Percentiles rank a stretch among this genome's conserved stretches.
phyloP scores from a whole-genome alignment of 257 asterid species.

The Eustoma russellianum region DNA sequence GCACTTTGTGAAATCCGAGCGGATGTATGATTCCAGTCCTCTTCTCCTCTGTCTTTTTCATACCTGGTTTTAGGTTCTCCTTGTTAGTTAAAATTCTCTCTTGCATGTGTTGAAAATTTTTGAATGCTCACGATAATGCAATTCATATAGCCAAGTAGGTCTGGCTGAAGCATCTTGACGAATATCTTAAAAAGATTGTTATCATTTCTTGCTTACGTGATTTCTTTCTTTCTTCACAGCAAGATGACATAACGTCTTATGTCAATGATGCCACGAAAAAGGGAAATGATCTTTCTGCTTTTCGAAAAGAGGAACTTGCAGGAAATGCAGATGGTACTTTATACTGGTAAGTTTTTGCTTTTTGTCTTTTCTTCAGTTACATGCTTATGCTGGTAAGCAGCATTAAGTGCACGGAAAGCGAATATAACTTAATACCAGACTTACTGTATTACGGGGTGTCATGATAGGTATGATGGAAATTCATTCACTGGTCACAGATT shows the following conservation, averaged over 20 bases:
- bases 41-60: background rate
- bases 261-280: slow-evolving; percentile 43
- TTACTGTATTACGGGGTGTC: slow-evolving; percentile 8
- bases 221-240: slow-evolving; percentile 35
- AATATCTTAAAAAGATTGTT: background rate
- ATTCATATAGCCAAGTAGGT: too few species aligned
- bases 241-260: slow-evolving; percentile 51
- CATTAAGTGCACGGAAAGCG: slow-evolving; percentile 5
- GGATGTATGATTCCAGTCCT: slow-evolving; percentile 41
- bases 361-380: too few species aligned
- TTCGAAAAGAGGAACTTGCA: slow-evolving; percentile 62
- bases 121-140: too few species aligned
- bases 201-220: background rate
- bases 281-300: slow-evolving; percentile 38
- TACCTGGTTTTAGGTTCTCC: background rate
- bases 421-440: slow-evolving; percentile 3
- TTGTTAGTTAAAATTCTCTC: background rate
- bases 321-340: slow-evolving; percentile 49
- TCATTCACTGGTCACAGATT: slow-evolving; percentile 63
- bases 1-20: slow-evolving; percentile 92
- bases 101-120: too few species aligned
- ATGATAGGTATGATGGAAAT: slow-evolving; percentile 73
- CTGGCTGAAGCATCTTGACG: too few species aligned
- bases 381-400: slow-evolving; percentile 47
- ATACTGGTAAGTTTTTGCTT: slow-evolving; percentile 46